Evolutionary conservation across 768 basidiomycete genomes (phyloP).

Genomic region (Termitomyces sp.): DNA sequence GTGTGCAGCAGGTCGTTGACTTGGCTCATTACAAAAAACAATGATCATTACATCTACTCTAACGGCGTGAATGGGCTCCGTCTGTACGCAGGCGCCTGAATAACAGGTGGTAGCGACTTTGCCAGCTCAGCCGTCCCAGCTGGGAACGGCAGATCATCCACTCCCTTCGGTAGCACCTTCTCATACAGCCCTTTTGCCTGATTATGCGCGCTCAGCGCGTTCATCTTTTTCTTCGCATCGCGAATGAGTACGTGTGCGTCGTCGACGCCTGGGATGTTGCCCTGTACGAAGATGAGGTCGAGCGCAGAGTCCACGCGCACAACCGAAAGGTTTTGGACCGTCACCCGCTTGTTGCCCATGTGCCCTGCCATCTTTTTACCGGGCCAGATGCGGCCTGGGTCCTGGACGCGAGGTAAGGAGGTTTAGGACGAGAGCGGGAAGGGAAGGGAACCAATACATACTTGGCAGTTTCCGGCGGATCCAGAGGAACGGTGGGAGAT

Average conservation of each 20-base stretch:
- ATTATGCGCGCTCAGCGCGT: conserved; percentile 53
- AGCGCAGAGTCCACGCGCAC: conserved; percentile 82
- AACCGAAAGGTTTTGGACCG: conserved; percentile 84
- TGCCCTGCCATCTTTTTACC: conserved; percentile 99
- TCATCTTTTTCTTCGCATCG: conserved; percentile 87
- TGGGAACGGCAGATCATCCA: conserved; percentile 87
- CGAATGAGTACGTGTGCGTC: conserved; percentile 80
- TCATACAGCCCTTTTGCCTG: conserved; percentile 69
- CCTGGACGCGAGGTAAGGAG: conserved; percentile 38
- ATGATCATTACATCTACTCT: conserved; percentile 36
- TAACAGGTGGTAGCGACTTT: conserved; percentile 52
- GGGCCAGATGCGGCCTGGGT: conserved; percentile 93
- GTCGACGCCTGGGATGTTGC: conserved; percentile 87
- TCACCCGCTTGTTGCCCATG: conserved; percentile 79
- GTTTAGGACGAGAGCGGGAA: neutral
- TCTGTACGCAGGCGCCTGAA: conserved; percentile 69
- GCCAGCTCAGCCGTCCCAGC: conserved; percentile 81
- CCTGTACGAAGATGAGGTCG: conserved; percentile 86
- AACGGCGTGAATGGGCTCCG: conserved; percentile 75
- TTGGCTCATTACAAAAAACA: neutral
- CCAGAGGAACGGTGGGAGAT: conserved; percentile 90
- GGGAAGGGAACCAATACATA: conserved; percentile 23
- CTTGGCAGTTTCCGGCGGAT: conserved; percentile 93
- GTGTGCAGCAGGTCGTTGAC: conserved; percentile 49
- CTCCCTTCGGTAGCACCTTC: conserved; percentile 75